phyloP scores from a whole-genome alignment of 306 rosid species.

The Medicago ruthenica region DNA sequence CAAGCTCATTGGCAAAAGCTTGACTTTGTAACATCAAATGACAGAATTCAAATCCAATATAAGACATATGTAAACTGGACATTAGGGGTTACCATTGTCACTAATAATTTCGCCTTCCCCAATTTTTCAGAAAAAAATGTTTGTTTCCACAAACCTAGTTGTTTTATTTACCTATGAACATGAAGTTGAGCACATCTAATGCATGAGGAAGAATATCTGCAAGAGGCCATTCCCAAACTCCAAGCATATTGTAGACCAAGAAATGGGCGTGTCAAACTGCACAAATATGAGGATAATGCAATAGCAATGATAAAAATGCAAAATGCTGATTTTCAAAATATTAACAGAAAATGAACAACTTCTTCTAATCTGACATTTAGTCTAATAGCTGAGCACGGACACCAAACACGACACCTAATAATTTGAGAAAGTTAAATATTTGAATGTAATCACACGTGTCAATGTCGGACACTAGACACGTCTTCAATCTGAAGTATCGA shows the following conservation, averaged over 20 bases:
- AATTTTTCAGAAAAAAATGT: background rate
- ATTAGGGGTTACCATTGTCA: no score
- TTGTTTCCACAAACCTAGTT: constrained; percentile 30
- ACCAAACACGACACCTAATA: background rate
- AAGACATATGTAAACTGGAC: no score
- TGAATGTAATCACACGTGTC: background rate
- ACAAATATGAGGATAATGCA: constrained; percentile 41
- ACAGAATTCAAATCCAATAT: no score
- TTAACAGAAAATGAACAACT: constrained; percentile 19
- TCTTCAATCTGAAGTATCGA: background rate
- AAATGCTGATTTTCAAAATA: constrained; percentile 16
- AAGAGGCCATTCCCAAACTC: constrained; percentile 58
- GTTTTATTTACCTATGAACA: constrained; percentile 62
- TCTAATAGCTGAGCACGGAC: background rate
- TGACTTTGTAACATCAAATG: no score
- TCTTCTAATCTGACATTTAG: constrained; percentile 3
- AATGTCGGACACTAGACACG: background rate
- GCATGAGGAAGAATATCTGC: constrained; percentile 58
- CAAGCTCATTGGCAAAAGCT: no score
- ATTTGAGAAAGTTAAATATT: no score
- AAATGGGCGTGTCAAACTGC: constrained; percentile 67
- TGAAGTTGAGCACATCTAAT: constrained; percentile 47
- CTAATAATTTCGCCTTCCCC: no score
- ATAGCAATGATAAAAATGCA: background rate
- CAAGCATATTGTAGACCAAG: constrained; percentile 55